These are phyloP conservation scores for Citrus inodora DNA, from an alignment of 345 rosid species.

Conservation along the genomic window DNA sequence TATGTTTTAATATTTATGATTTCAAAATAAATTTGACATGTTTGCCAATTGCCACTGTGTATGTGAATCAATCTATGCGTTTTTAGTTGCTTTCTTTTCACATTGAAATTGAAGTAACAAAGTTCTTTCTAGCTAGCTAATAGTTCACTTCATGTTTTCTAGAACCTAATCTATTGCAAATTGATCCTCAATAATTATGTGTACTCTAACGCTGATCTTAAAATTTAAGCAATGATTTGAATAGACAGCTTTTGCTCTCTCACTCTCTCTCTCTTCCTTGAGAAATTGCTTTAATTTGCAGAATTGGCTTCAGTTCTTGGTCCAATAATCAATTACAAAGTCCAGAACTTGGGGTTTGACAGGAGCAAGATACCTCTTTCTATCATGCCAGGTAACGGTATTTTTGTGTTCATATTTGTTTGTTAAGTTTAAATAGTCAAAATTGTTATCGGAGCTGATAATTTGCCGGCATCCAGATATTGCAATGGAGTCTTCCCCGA, in stretches of 20 bases:
- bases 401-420: neutral
- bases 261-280: neutral
- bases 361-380: neutral
- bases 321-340: conserved; percentile 21
- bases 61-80: too few relatives aligned
- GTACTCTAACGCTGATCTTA: too few relatives aligned
- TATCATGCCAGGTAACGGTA: neutral
- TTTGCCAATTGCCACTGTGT: too few relatives aligned
- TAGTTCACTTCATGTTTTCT: neutral
- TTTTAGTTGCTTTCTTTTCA: too few relatives aligned
- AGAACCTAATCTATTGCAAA: conserved; percentile 22
- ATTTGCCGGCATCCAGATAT: neutral
- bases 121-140: neutral
- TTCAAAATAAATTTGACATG: too few relatives aligned
- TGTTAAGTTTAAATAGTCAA: neutral
- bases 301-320: conserved; percentile 10
- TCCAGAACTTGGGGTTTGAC: neutral
- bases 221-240: too few relatives aligned
- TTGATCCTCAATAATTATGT: conserved; percentile 18
- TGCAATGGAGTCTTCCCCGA: neutral
- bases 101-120: too few relatives aligned
- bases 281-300: neutral
- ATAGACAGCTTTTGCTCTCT: neutral
- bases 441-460: neutral
- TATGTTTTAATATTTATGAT: too few relatives aligned